Percentiles rank a stretch among this genome's conserved stretches.
Conservation (phyloP, 352 stramenopile species). For the Aphanomyces euteiches region DNA sequence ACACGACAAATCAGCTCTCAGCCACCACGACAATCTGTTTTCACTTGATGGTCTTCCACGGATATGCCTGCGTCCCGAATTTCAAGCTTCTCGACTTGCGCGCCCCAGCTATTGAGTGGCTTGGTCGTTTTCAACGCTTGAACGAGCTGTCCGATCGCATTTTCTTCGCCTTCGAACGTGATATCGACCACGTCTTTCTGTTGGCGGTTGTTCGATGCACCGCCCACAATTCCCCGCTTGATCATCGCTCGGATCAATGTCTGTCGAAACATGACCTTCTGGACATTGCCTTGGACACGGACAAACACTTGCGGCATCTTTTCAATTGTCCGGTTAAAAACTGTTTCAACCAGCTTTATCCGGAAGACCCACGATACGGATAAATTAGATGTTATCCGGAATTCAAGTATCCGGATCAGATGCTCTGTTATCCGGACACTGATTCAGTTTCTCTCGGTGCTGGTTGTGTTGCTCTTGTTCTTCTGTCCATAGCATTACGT, state of each 20-base stretch:
- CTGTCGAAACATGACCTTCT: constrained; percentile 81
- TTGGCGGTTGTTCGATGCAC: constrained; percentile 60
- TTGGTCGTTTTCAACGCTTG: constrained; percentile 43
- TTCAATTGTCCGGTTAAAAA: too few species aligned
- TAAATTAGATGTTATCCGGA: neutral
- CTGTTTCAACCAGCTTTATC: neutral
- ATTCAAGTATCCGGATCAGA: too few species aligned
- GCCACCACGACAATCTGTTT: neutral
- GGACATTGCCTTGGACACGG: constrained; percentile 52
- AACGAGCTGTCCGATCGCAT: constrained; percentile 49
- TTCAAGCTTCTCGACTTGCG: constrained; percentile 32
- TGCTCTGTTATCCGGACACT: too few species aligned
- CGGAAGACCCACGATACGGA: neutral
- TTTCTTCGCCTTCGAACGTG: constrained; percentile 46
- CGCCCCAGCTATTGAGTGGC: constrained; percentile 68
- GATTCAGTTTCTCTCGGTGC: too few species aligned
- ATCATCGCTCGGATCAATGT: constrained; percentile 74
- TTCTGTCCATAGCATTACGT: too few species aligned
- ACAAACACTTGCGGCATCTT: constrained; percentile 8
- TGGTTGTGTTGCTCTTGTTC: too few species aligned
- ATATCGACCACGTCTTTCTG: constrained; percentile 59
- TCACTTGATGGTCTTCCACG: constrained; percentile 39
- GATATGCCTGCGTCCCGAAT: constrained; percentile 40
- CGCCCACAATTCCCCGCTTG: constrained; percentile 54
- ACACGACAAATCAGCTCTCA: constrained; percentile 10